phyloP scores from a whole-genome alignment of 2,329 filamentous ascomycete species.

The Colletotrichum cereale region DNA sequence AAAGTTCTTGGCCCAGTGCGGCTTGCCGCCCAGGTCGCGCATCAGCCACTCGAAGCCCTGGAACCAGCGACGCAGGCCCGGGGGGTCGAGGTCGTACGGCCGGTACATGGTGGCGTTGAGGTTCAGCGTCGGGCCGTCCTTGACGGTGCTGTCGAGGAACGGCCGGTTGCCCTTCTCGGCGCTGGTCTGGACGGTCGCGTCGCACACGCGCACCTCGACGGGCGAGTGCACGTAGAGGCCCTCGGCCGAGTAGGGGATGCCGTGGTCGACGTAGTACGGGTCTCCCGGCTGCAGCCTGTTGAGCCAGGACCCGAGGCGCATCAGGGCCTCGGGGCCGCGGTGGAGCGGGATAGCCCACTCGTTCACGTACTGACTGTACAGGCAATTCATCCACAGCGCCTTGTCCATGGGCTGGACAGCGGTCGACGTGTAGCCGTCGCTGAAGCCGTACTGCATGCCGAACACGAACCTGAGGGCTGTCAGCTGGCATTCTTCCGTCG shows the following conservation, averaged over 20 bases:
- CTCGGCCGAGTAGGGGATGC: slow-evolving; percentile 83
- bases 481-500: background rate
- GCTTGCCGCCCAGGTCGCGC: slow-evolving; percentile 83
- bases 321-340: slow-evolving; percentile 88
- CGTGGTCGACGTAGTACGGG: slow-evolving; percentile 70
- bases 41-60: slow-evolving; percentile 92
- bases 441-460: slow-evolving; percentile 96
- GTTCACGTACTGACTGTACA: slow-evolving; percentile 97
- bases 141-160: slow-evolving; percentile 77
- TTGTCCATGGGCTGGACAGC: slow-evolving; percentile 85
- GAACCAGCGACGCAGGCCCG: slow-evolving; percentile 83
- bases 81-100: slow-evolving; percentile 82
- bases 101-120: slow-evolving; percentile 92
- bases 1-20: slow-evolving; percentile 98
- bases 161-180: slow-evolving; percentile 50
- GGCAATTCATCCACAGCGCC: slow-evolving; percentile 94
- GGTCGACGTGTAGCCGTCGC: slow-evolving; percentile 72
- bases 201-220: slow-evolving; percentile 88
- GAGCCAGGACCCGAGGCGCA: slow-evolving; percentile 87
- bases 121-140: slow-evolving; percentile 81
- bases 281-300: slow-evolving; percentile 73
- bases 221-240: slow-evolving; percentile 92
- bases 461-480: slow-evolving; percentile 79
- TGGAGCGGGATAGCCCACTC: slow-evolving; percentile 94
- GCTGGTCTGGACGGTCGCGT: slow-evolving; percentile 66